Evolutionary conservation across 495 filamentous ascomycete species (phyloP).

Genomic region (Xylaria venustula): DNA sequence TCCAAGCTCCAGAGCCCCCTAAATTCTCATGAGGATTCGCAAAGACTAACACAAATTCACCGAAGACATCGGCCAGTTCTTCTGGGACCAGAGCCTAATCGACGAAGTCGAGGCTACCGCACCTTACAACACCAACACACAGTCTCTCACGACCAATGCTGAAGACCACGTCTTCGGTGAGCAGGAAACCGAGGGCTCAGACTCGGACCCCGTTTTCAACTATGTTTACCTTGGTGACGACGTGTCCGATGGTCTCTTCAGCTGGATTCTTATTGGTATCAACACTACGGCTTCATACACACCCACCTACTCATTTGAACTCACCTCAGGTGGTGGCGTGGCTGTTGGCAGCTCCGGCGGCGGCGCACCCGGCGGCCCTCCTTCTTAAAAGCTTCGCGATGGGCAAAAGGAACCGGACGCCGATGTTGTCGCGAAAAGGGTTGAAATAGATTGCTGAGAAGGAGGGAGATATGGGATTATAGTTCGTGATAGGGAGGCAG

Average conservation of each 20-base stretch:
- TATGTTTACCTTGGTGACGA: slow-evolving; percentile 55
- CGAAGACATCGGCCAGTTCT: slow-evolving; percentile 62
- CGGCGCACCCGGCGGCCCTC: background rate
- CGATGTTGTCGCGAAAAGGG: background rate
- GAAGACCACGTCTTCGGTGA: slow-evolving; percentile 50
- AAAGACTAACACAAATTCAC: slow-evolving; percentile 49
- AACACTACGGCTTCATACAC: slow-evolving; percentile 34
- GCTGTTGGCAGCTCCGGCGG: background rate
- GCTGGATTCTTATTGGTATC: slow-evolving; percentile 55
- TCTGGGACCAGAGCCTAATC: slow-evolving; percentile 57
- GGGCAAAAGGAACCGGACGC: background rate
- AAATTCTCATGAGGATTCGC: background rate
- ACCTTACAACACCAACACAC: slow-evolving; percentile 58
- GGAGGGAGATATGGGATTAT: no score
- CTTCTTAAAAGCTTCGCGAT: background rate
- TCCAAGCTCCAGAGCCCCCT: background rate
- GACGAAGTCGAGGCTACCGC: slow-evolving; percentile 39
- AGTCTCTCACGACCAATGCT: slow-evolving; percentile 48
- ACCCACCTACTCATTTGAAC: slow-evolving; percentile 15
- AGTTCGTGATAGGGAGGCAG: no score
- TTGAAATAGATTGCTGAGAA: no score
- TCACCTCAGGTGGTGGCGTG: slow-evolving; percentile 11
- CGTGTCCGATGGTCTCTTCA: slow-evolving; percentile 54
- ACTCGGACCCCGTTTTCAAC: slow-evolving; percentile 58
- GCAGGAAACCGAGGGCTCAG: slow-evolving; percentile 36